A percentile compares a stretch with the other conserved stretches of the same genome.
phyloP scores from a whole-genome alignment of 2,329 filamentous ascomycete genomes.

The Ciborinia camelliae region DNA sequence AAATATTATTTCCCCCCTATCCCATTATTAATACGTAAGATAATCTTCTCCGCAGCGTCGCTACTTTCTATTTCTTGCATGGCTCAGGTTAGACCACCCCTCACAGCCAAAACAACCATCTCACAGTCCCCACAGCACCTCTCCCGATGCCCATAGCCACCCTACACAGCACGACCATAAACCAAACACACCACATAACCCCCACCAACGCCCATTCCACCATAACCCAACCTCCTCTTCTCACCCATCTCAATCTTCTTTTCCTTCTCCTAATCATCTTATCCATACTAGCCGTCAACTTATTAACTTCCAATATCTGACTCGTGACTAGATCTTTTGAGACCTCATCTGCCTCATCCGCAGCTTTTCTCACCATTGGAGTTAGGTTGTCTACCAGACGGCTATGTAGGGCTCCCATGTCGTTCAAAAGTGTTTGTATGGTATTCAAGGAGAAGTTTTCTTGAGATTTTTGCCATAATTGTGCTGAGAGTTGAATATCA shows the following conservation, averaged over 20 bases:
- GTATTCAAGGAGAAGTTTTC: constrained; percentile 56
- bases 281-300: constrained; percentile 74
- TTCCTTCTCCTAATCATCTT: constrained; percentile 69
- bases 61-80: background rate
- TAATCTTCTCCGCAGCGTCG: background rate
- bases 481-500: constrained; percentile 46
- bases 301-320: constrained; percentile 76
- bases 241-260: constrained; percentile 66
- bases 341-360: constrained; percentile 77
- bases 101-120: constrained; percentile 67
- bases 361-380: constrained; percentile 60
- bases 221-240: constrained; percentile 72
- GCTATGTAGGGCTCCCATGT: constrained; percentile 45
- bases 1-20: background rate
- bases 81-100: background rate
- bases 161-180: constrained; percentile 75
- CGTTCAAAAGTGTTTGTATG: constrained; percentile 46
- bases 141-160: constrained; percentile 60
- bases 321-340: constrained; percentile 71
- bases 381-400: constrained; percentile 45
- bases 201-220: constrained; percentile 87
- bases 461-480: constrained; percentile 53
- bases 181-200: constrained; percentile 93
- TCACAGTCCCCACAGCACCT: constrained; percentile 56
- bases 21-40: background rate